Evolutionary conservation across 202 grass and related monocot species (phyloP).

Genomic region (Zizania palustris): DNA sequence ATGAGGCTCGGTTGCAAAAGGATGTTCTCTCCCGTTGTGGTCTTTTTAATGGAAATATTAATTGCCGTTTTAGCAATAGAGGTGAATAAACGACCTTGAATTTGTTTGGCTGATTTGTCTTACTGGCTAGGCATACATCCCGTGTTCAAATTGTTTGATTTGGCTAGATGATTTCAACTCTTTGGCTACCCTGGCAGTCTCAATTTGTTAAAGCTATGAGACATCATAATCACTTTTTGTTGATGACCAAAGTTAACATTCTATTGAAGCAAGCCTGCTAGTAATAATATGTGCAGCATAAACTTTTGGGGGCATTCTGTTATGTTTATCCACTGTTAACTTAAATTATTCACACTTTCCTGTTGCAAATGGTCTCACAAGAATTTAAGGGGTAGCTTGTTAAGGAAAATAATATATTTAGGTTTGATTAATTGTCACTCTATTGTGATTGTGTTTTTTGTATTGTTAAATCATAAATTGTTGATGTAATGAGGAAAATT

Average conservation of each 20-base stretch:
- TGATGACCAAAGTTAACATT: conserved; percentile 27
- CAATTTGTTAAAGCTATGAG: conserved; percentile 15
- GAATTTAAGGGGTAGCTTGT: neutral
- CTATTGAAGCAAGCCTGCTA: conserved; percentile 12
- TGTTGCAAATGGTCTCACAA: neutral
- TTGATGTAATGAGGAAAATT: conserved; percentile 1
- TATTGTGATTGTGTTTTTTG: neutral
- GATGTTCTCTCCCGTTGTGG: neutral
- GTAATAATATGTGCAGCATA: neutral
- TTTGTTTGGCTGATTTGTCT: conserved; percentile 5
- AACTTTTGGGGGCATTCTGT: conserved; percentile 13
- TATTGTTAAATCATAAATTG: neutral
- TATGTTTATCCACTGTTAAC: neutral
- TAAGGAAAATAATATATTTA: conserved; percentile 6
- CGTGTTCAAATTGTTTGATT: conserved; percentile 3
- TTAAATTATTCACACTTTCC: neutral
- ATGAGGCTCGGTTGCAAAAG: neutral
- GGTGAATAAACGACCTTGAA: neutral
- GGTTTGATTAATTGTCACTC: conserved; percentile 28
- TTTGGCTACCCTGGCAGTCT: conserved; percentile 25
- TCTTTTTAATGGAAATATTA: neutral
- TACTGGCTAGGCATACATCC: neutral
- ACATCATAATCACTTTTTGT: conserved; percentile 25
- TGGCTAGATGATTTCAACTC: conserved; percentile 26
- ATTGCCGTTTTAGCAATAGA: neutral